A percentile compares a stretch with the other conserved stretches of the same genome.
phyloP scores from a whole-genome alignment of 139 green algal genomes.

The Chara braunii region DNA sequence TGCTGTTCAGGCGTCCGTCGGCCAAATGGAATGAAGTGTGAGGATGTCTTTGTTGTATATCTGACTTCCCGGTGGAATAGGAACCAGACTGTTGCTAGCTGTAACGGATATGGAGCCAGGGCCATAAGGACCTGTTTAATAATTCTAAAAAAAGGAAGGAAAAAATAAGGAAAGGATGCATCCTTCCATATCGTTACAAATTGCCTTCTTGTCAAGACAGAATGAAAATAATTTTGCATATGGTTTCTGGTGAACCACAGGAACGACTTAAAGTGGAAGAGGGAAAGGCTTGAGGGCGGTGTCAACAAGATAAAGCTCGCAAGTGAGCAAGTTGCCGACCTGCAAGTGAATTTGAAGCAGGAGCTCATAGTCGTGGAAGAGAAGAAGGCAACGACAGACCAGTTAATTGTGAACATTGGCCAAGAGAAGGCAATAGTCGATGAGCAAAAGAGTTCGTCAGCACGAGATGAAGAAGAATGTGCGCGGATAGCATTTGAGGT shows the following conservation, averaged over 20 bases:
- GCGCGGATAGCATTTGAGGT: constrained; percentile 51
- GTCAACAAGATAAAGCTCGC: constrained; percentile 78
- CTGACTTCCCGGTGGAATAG: too few relatives aligned
- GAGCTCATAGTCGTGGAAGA: constrained; percentile 83
- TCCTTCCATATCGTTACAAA: constrained; percentile 57
- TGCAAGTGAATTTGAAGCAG: constrained; percentile 68
- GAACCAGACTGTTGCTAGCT: too few relatives aligned
- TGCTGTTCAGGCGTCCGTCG: too few relatives aligned
- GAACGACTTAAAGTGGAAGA: constrained; percentile 52
- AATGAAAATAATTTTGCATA: too few relatives aligned
- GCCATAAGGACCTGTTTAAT: too few relatives aligned
- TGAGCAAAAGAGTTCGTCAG: constrained; percentile 67
- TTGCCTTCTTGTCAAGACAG: not conserved
- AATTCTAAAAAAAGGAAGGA: too few relatives aligned
- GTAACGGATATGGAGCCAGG: too few relatives aligned
- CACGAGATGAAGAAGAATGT: constrained; percentile 59
- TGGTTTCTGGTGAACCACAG: constrained; percentile 8
- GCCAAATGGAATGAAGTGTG: too few relatives aligned
- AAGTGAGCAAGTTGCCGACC: constrained; percentile 68
- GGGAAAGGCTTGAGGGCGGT: constrained; percentile 70
- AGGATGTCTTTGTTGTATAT: too few relatives aligned
- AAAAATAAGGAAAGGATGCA: too few relatives aligned
- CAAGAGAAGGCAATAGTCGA: constrained; percentile 81
- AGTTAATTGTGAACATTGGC: constrained; percentile 80
- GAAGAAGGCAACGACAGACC: constrained; percentile 76